Evolutionary conservation across 352 stramenopile species (phyloP).

Genomic region (Phytophthora pistaciae): DNA sequence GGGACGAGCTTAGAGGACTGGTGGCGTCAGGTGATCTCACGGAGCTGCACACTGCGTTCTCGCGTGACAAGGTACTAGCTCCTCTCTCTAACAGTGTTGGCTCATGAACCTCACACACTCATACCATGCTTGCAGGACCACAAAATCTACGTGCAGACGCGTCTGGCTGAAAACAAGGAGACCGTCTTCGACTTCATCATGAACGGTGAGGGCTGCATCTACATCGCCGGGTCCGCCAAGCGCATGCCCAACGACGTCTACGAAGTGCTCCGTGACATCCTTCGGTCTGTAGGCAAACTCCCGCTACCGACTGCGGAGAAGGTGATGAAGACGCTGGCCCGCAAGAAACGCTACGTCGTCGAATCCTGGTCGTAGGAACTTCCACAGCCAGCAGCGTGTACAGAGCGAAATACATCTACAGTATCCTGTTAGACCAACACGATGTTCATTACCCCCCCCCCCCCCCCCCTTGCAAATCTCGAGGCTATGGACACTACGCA

Average conservation of each 20-base stretch:
- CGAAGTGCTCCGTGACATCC: constrained; percentile 88
- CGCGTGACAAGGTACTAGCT: constrained; percentile 77
- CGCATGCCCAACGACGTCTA: constrained; percentile 93
- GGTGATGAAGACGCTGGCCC: constrained; percentile 78
- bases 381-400: background rate
- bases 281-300: constrained; percentile 81
- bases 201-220: constrained; percentile 71
- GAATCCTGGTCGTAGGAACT: constrained; percentile 84
- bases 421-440: constrained; percentile 5
- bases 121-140: constrained; percentile 40
- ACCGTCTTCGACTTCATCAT: constrained; percentile 76
- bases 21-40: constrained; percentile 63
- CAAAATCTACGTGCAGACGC: constrained; percentile 94
- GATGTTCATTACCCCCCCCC: background rate
- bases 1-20: constrained; percentile 72
- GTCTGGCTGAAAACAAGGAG: constrained; percentile 85
- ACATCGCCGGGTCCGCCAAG: constrained; percentile 92
- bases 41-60: constrained; percentile 90
- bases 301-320: constrained; percentile 68
- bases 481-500: constrained; percentile 10
- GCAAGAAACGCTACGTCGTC: constrained; percentile 86
- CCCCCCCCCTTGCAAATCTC: background rate
- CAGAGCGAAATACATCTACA: constrained; percentile 2
- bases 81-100: background rate
- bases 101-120: background rate